Conservation (phyloP, 2,329 filamentous ascomycete species). For the Aspergillaceae sp. region DNA sequence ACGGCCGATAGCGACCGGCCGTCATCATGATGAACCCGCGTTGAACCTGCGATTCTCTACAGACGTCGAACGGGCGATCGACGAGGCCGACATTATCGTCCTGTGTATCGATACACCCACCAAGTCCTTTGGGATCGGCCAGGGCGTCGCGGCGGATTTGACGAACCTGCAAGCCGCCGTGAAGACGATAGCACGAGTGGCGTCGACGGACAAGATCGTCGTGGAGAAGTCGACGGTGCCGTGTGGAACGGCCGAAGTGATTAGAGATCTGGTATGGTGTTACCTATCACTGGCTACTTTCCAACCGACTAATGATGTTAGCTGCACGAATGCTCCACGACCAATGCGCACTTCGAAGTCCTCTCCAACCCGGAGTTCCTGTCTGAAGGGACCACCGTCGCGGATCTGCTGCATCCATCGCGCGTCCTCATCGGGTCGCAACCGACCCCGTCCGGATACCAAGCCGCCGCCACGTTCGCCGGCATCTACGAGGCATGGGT, state of each 20-base stretch:
- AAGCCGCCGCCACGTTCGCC: slow-evolving; percentile 56
- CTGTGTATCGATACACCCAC: slow-evolving; percentile 73
- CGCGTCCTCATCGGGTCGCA: slow-evolving; percentile 66
- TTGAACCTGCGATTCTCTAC: slow-evolving; percentile 68
- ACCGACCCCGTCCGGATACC: slow-evolving; percentile 49
- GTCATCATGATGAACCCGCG: background rate
- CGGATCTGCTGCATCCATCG: slow-evolving; percentile 61
- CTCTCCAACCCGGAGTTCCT: slow-evolving; percentile 76
- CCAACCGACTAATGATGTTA: no score
- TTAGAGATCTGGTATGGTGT: slow-evolving; percentile 55
- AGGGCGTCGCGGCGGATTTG: slow-evolving; percentile 63
- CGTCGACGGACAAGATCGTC: slow-evolving; percentile 59
- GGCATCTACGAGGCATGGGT: slow-evolving; percentile 65
- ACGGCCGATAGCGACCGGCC: background rate
- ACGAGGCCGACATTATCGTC: slow-evolving; percentile 62
- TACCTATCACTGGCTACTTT: background rate
- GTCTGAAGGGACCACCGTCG: slow-evolving; percentile 66
- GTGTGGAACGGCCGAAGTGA: slow-evolving; percentile 61
- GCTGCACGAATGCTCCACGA: no score
- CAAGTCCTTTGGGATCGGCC: slow-evolving; percentile 59
- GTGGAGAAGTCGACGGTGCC: slow-evolving; percentile 78
- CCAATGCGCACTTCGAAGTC: slow-evolving; percentile 51
- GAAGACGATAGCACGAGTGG: slow-evolving; percentile 57
- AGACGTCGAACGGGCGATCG: slow-evolving; percentile 53
- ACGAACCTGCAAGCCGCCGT: slow-evolving; percentile 62